Percentiles rank a stretch among this genome's conserved stretches.
Conservation (phyloP, 345 rosid genomes). For the Isatis tinctoria region DNA sequence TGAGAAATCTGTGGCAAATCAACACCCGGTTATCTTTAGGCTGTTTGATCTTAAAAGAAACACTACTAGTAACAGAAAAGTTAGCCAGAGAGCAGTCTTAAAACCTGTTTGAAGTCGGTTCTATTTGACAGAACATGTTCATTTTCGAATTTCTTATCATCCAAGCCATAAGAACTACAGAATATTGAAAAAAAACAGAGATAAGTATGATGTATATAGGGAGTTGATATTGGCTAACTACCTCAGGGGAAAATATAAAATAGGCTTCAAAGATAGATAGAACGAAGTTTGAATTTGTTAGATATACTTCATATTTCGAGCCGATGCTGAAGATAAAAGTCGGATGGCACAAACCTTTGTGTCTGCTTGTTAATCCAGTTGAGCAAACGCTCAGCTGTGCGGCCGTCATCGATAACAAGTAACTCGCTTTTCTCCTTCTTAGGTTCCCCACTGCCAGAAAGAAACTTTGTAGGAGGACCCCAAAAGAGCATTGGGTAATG, state of each 20-base stretch:
- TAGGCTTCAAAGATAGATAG: not conserved
- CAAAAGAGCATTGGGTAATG: conserved; percentile 96
- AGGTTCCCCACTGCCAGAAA: conserved; percentile 54
- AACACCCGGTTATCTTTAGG: not conserved
- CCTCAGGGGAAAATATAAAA: not conserved
- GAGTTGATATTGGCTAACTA: not conserved
- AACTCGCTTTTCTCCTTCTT: conserved; percentile 55
- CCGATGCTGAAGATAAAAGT: not conserved
- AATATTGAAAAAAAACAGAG: not conserved
- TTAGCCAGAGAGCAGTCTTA: not conserved
- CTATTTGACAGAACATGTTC: conserved; percentile 59
- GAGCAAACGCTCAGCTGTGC: conserved; percentile 84
- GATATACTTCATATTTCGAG: not conserved
- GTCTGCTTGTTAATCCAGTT: conserved; percentile 87
- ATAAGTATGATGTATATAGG: not conserved
- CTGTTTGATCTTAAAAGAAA: not conserved
- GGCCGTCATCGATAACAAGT: conserved; percentile 55
- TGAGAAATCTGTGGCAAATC: conserved; percentile 59
- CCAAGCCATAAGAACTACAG: conserved; percentile 78
- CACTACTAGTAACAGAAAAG: not conserved
- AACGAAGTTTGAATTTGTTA: not conserved
- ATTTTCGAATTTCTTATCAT: conserved; percentile 77
- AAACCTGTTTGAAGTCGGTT: conserved; percentile 78
- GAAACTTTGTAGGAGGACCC: conserved; percentile 73
- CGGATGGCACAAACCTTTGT: conserved; percentile 54